Percentiles rank a stretch among this genome's conserved stretches.
phyloP scores from a whole-genome alignment of 371 early-diverging fungal genomes.

The Synchytrium microbalum region DNA sequence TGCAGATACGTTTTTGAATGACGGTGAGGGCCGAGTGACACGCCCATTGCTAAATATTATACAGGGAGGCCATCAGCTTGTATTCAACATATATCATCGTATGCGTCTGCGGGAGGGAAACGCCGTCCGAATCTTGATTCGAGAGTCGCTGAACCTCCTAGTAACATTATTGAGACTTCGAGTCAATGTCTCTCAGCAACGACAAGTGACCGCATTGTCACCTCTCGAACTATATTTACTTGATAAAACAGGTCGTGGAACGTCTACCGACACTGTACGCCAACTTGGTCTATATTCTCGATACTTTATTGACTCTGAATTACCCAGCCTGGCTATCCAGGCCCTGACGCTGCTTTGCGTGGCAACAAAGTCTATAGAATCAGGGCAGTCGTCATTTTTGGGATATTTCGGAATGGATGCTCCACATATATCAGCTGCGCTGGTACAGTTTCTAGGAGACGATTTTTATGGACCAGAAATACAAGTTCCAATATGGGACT shows the following conservation, averaged over 20 bases:
- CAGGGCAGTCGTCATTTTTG: slow-evolving; percentile 30
- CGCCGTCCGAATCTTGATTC: not conserved
- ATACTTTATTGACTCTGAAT: not conserved
- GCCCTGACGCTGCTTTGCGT: slow-evolving; percentile 30
- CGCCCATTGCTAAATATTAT: not conserved
- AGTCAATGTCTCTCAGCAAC: not conserved
- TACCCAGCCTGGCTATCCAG: slow-evolving; percentile 21
- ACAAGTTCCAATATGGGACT: slow-evolving; percentile 22
- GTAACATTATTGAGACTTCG: not conserved
- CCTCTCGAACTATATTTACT: not conserved
- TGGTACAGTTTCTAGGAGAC: slow-evolving; percentile 9
- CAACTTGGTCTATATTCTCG: not conserved
- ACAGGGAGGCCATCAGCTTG: not conserved
- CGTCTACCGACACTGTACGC: not conserved
- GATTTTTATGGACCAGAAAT: slow-evolving; percentile 12
- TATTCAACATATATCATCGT: not conserved
- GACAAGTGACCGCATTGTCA: not conserved
- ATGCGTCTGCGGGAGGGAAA: not conserved
- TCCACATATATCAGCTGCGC: slow-evolving; percentile 12
- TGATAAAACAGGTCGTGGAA: not conserved
- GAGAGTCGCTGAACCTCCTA: not conserved
- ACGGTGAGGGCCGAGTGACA: not conserved
- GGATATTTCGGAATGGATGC: slow-evolving; percentile 35
- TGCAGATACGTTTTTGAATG: not conserved
- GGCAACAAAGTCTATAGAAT: slow-evolving; percentile 25